Evolutionary conservation across 371 early-diverging fungal genomes (phyloP).

Genomic region (Smittium culicis): DNA sequence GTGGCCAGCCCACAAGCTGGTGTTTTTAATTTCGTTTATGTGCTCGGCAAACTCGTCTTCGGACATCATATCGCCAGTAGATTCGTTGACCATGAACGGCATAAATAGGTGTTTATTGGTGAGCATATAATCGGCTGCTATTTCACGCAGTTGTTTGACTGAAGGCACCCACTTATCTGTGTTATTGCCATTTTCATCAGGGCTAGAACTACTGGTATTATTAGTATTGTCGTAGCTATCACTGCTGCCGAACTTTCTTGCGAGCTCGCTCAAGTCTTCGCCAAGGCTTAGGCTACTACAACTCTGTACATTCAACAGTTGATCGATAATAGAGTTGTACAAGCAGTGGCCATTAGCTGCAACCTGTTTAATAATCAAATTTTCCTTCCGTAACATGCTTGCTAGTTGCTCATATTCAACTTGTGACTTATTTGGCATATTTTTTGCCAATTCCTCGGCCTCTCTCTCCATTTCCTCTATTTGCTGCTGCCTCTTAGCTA

Average conservation of each 20-base stretch:
- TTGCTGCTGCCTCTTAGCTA: constrained; percentile 51
- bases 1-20: constrained; percentile 91
- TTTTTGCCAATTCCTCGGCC: constrained; percentile 65
- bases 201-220: neutral
- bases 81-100: constrained; percentile 69
- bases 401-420: constrained; percentile 58
- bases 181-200: constrained; percentile 59
- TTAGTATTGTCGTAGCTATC: too few species aligned
- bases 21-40: constrained; percentile 59
- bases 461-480: constrained; percentile 56
- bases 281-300: too few species aligned
- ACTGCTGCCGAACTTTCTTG: too few species aligned
- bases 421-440: constrained; percentile 53
- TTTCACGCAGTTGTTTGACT: constrained; percentile 47
- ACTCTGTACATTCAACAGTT: neutral
- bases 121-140: constrained; percentile 67
- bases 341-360: constrained; percentile 31
- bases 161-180: constrained; percentile 58
- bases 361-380: constrained; percentile 27
- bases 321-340: constrained; percentile 10
- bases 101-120: constrained; percentile 65
- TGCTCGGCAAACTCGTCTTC: constrained; percentile 63
- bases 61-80: constrained; percentile 51
- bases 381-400: constrained; percentile 36
- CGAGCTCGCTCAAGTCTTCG: too few species aligned